These are phyloP conservation scores for Pseudotulostoma volvatum DNA, from an alignment of 495 filamentous ascomycete genomes.

Conservation along the genomic window DNA sequence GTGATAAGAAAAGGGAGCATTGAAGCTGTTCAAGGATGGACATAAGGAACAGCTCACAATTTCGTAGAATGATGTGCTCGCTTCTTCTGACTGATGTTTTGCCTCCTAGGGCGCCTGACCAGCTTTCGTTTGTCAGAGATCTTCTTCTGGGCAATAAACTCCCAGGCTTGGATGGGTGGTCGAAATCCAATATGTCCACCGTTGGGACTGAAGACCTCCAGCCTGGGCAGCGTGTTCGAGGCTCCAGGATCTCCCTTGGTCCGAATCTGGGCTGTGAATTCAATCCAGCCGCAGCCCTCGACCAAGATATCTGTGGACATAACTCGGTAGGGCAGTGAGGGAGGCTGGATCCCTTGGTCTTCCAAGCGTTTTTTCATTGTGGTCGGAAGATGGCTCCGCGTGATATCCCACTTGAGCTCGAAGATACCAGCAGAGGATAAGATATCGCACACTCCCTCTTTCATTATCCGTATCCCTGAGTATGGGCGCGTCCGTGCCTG, in stretches of 20 bases:
- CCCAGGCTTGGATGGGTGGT: constrained; percentile 58
- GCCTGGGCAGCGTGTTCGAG: constrained; percentile 35
- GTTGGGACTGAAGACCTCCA: constrained; percentile 76
- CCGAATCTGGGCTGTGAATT: constrained; percentile 68
- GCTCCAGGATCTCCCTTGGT: constrained; percentile 21
- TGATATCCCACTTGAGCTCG: constrained; percentile 65
- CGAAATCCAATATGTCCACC: constrained; percentile 59
- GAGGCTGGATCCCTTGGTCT: constrained; percentile 15
- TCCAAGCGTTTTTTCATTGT: constrained; percentile 20
- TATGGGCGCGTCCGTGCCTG: constrained; percentile 40
- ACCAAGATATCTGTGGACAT: constrained; percentile 71
- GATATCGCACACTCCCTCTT: constrained; percentile 35
- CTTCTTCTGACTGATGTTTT: constrained; percentile 14
- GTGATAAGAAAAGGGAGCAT: too few relatives aligned
- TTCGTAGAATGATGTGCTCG: constrained; percentile 14
- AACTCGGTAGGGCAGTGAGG: constrained; percentile 56
- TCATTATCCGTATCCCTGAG: constrained; percentile 40
- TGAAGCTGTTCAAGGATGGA: too few relatives aligned
- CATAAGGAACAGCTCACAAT: too few relatives aligned
- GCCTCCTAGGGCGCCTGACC: constrained; percentile 8
- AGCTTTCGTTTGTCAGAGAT: constrained; percentile 20
- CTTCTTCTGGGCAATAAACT: constrained; percentile 20
- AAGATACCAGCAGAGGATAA: constrained; percentile 57
- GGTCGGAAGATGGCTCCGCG: constrained; percentile 33
- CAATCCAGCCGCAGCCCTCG: constrained; percentile 86